phyloP scores from a whole-genome alignment of 192 early-diverging fungal genomes.

The Backusella mclennaniae region DNA sequence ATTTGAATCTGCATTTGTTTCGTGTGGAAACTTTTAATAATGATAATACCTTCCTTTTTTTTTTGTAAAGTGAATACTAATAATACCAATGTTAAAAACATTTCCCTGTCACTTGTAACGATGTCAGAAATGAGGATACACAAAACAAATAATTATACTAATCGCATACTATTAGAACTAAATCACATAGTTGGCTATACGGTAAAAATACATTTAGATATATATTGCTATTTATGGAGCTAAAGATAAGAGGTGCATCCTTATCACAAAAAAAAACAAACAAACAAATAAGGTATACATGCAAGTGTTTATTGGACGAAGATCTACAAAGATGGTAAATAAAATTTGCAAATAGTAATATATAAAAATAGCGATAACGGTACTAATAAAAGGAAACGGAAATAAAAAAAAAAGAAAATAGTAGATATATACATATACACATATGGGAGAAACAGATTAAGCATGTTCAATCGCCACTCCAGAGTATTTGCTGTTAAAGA shows the following conservation, averaged over 20 bases:
- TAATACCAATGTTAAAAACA: background rate
- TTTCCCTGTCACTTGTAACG: background rate
- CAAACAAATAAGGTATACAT: background rate
- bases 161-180: background rate
- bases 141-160: background rate
- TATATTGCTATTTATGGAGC: background rate
- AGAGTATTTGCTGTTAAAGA: conserved; percentile 7
- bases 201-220: background rate
- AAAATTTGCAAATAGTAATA: background rate
- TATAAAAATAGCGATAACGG: background rate
- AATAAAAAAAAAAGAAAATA: conserved; percentile 1
- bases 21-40: no score
- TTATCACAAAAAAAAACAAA: background rate
- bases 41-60: no score
- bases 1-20: no score
- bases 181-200: background rate
- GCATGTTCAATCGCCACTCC: background rate
- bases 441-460: background rate
- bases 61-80: no score
- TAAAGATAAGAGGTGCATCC: background rate
- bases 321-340: background rate
- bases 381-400: background rate
- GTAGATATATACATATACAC: background rate
- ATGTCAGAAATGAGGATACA: background rate
- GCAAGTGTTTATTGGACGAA: background rate